phyloP scores from a whole-genome alignment of 768 basidiomycete genomes.

The Suillus lakei region DNA sequence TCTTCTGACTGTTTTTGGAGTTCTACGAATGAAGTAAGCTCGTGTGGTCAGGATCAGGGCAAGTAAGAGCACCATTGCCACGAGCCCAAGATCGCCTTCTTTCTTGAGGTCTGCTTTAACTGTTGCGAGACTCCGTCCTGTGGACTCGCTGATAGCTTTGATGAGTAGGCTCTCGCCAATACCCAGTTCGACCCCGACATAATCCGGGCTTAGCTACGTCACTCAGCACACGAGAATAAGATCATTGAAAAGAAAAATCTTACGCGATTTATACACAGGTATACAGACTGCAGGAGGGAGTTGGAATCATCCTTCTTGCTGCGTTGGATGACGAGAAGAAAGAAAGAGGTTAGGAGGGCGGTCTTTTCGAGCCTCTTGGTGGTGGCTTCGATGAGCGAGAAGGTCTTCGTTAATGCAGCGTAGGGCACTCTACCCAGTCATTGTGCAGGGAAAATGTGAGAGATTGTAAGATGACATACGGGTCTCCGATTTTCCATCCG shows the following conservation, averaged over 20 bases:
- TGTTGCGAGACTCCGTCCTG: constrained; percentile 80
- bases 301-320: constrained; percentile 75
- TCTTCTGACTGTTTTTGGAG: constrained; percentile 92
- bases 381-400: constrained; percentile 89
- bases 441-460: constrained; percentile 5
- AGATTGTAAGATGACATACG: constrained; percentile 55
- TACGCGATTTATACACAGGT: constrained; percentile 96
- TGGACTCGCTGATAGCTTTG: constrained; percentile 95
- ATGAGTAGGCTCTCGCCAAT: constrained; percentile 94
- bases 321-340: constrained; percentile 87
- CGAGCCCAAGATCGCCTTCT: constrained; percentile 93
- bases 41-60: constrained; percentile 4
- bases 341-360: constrained; percentile 83
- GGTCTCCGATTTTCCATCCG: constrained; percentile 83
- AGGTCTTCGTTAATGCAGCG: constrained; percentile 87
- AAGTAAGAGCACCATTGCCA: constrained; percentile 72
- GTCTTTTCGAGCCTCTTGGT: constrained; percentile 96
- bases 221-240: constrained; percentile 8
- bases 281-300: constrained; percentile 86
- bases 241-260: not conserved
- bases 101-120: constrained; percentile 93
- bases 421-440: constrained; percentile 78
- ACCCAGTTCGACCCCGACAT: constrained; percentile 92
- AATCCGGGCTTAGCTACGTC: constrained; percentile 87
- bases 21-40: constrained; percentile 53